Percentiles rank a stretch among this genome's conserved stretches.
Evolutionary conservation across 495 filamentous ascomycete genomes (phyloP).

Genomic region (Penicillium silybi): DNA sequence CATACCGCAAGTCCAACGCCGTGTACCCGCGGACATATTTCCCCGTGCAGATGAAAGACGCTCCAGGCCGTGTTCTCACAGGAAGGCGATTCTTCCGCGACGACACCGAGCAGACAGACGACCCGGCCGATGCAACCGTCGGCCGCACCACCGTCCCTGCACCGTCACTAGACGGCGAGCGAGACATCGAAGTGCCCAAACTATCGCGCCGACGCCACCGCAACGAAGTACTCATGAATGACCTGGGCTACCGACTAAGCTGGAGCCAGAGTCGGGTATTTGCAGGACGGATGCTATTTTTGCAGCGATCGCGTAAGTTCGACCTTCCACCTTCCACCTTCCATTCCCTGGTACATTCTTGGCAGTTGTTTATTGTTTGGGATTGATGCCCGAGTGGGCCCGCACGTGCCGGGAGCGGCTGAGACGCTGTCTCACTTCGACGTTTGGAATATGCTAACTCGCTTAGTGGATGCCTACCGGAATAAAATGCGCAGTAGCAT

Average conservation of each 20-base stretch:
- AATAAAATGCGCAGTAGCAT: constrained; percentile 87
- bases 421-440: constrained; percentile 2
- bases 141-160: constrained; percentile 62
- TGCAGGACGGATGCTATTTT: constrained; percentile 75
- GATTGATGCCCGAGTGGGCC: neutral
- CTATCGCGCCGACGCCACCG: constrained; percentile 60
- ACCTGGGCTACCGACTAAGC: constrained; percentile 89
- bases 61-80: constrained; percentile 58
- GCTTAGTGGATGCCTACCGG: constrained; percentile 84
- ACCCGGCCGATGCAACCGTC: constrained; percentile 46
- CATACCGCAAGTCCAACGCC: constrained; percentile 79
- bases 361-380: neutral
- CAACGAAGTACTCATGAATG: constrained; percentile 84
- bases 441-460: neutral
- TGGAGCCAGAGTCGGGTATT: constrained; percentile 93
- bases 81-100: constrained; percentile 64
- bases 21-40: constrained; percentile 90
- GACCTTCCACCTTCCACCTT: neutral
- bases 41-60: constrained; percentile 79
- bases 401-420: constrained; percentile 3
- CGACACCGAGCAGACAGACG: constrained; percentile 52
- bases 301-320: constrained; percentile 87
- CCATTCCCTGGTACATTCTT: neutral
- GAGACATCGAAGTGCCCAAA: constrained; percentile 67
- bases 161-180: constrained; percentile 71